Evolutionary conservation across 495 filamentous ascomycete species (phyloP), one percentile per base, ranked within the genome.

Genomic region (Hypoxylon lenormandii): DNA sequence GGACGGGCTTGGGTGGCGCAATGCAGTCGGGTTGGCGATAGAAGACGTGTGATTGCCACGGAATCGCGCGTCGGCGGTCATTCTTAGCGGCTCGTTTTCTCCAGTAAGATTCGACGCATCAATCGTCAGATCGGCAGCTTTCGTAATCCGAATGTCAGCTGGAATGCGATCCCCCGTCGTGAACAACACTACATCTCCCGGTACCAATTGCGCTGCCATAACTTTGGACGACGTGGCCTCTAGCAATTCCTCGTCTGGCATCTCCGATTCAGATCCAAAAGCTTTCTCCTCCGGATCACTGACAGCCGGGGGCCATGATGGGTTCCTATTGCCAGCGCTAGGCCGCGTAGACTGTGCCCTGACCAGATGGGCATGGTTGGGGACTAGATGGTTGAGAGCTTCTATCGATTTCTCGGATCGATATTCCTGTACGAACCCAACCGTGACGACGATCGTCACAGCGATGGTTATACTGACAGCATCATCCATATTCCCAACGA

Each of bases 31-130:
- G 19, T 69, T 64, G 21, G 65, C 64, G 7, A 58, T 23, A 4
- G 72, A 74, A 15, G 67, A 61, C 13, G 64, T 57, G n/a, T 64
- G 57, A 11, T 64, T 40, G 82, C 74, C 88, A 82, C 74, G 92
- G 81, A 77, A 86, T 85, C 64, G 92, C 7, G 88, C 86, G n/a
- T 90, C 86, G 0, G 89, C 79, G 8, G 85, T 87, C 74, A 98
- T 94, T 43, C 84, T 79, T 16, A 97, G 91, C 12, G 95, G 93
- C 74, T 97, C 93, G 66, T 97, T 97, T 78, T 99, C 95, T 46
- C 95, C 95, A 0, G 95, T 99, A 58, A 99, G 80, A 76, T 99
- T 99, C 7, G 95, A 98, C 74, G 95, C 95, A 73, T 99, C 96
- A 65, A 99, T 96, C 30, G 92, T 88, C 43, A 99, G 78, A 72